Evolutionary conservation across 2,329 filamentous ascomycete genomes (phyloP).

Genomic region (Trichoderma sp.): DNA sequence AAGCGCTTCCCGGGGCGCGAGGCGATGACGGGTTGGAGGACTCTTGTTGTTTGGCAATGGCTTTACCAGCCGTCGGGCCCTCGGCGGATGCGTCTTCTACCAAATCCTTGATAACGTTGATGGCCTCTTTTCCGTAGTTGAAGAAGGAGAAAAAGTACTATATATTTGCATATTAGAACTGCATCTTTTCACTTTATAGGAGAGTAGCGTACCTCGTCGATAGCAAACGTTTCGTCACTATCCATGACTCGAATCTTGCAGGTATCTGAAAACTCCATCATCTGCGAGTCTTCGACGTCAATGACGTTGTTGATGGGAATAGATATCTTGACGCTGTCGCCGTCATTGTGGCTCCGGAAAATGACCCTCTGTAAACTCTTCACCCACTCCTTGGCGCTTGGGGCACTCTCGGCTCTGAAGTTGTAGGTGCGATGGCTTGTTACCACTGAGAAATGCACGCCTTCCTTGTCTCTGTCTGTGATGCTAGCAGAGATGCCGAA

Average conservation of each 20-base stretch:
- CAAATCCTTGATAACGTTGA: slow-evolving; percentile 73
- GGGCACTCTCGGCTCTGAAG: slow-evolving; percentile 83
- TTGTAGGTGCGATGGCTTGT: slow-evolving; percentile 83
- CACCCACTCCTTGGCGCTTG: slow-evolving; percentile 95
- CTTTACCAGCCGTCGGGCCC: slow-evolving; percentile 36
- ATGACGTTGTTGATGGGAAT: slow-evolving; percentile 86
- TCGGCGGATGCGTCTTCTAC: slow-evolving; percentile 62
- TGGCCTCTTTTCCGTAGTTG: slow-evolving; percentile 78
- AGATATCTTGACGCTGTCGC: slow-evolving; percentile 95
- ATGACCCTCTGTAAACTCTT: slow-evolving; percentile 92
- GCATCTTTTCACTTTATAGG: too few relatives aligned
- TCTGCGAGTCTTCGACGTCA: slow-evolving; percentile 87
- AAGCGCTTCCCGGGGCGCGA: slow-evolving; percentile 35
- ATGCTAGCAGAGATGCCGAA: slow-evolving; percentile 88
- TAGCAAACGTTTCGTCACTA: slow-evolving; percentile 89
- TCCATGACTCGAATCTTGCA: slow-evolving; percentile 92
- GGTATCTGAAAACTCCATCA: slow-evolving; percentile 89
- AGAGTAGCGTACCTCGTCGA: slow-evolving; percentile 84
- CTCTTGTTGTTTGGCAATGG: slow-evolving; percentile 26
- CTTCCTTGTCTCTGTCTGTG: slow-evolving; percentile 75
- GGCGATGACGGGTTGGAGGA: slow-evolving; percentile 29
- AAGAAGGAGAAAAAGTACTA: slow-evolving; percentile 98
- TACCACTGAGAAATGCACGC: slow-evolving; percentile 74
- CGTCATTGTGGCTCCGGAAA: slow-evolving; percentile 92
- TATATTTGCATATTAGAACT: not conserved